Evolutionary conservation across 2,329 filamentous ascomycete species (phyloP).

Genomic region (Akanthomyces lecanii): DNA sequence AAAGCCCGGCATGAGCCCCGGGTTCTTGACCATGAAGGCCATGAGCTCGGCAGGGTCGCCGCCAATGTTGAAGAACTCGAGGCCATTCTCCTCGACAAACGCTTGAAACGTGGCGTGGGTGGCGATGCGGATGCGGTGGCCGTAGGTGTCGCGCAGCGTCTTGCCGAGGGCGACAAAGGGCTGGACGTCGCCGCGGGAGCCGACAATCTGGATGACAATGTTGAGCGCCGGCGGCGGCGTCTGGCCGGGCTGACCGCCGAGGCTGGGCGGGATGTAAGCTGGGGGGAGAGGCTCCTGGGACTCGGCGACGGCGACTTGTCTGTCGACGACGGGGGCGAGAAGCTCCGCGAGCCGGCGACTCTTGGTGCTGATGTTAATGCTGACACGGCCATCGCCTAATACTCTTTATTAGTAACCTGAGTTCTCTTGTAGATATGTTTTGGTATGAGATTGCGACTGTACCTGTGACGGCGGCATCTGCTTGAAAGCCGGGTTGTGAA

Average conservation of each 20-base stretch:
- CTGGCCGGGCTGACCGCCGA: conserved; percentile 58
- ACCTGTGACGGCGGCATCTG: conserved; percentile 57
- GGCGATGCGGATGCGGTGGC: conserved; percentile 68
- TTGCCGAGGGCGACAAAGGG: conserved; percentile 69
- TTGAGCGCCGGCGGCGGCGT: conserved; percentile 57
- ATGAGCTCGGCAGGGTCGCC: conserved; percentile 72
- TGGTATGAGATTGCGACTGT: background rate
- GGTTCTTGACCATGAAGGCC: conserved; percentile 91
- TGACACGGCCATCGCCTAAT: conserved; percentile 68
- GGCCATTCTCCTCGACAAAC: conserved; percentile 64
- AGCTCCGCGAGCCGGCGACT: conserved; percentile 62
- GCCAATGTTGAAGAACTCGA: conserved; percentile 75
- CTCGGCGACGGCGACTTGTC: conserved; percentile 47
- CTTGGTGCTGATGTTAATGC: conserved; percentile 75
- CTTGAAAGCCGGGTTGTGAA: conserved; percentile 59
- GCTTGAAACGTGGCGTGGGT: conserved; percentile 66
- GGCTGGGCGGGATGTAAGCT: conserved; percentile 67
- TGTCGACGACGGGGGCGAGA: conserved; percentile 59
- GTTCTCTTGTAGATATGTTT: background rate
- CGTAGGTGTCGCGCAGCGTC: conserved; percentile 58
- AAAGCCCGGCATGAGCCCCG: conserved; percentile 77
- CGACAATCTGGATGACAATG: conserved; percentile 71
- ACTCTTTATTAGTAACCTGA: background rate
- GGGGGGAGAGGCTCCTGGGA: conserved; percentile 49
- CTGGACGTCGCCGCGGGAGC: conserved; percentile 71